Evolutionary conservation across 2,329 filamentous ascomycete species (phyloP).

Genomic region (Ophiostoma himal-ulmi): DNA sequence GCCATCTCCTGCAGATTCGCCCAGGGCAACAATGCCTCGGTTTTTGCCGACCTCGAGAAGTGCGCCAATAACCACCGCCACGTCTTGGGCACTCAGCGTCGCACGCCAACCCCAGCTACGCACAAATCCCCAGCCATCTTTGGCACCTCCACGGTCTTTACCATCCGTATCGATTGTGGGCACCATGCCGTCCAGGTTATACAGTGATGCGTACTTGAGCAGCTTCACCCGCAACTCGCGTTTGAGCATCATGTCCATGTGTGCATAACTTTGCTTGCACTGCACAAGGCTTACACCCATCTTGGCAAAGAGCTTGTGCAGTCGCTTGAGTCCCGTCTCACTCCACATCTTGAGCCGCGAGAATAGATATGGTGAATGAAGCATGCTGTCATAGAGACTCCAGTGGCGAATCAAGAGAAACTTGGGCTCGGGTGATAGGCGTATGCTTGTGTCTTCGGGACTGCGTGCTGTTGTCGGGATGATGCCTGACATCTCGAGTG

Average conservation of each 20-base stretch:
- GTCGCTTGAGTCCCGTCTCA: constrained; percentile 75
- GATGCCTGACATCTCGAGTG: constrained; percentile 66
- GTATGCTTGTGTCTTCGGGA: constrained; percentile 86
- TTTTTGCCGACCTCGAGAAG: constrained; percentile 83
- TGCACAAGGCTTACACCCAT: constrained; percentile 95
- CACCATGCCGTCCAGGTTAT: constrained; percentile 89
- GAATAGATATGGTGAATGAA: constrained; percentile 92
- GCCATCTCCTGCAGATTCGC: constrained; percentile 20
- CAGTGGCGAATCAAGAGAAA: constrained; percentile 92
- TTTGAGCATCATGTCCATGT: constrained; percentile 98
- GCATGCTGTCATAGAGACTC: constrained; percentile 97
- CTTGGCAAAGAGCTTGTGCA: constrained; percentile 92
- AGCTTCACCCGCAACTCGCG: constrained; percentile 72
- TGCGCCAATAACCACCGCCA: constrained; percentile 85
- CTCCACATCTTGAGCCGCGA: constrained; percentile 92
- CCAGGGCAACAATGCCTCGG: constrained; percentile 34
- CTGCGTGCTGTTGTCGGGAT: constrained; percentile 84
- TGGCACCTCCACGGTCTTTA: constrained; percentile 62
- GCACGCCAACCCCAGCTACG: constrained; percentile 97
- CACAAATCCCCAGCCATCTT: constrained; percentile 95
- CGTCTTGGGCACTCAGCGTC: constrained; percentile 86
- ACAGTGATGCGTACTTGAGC: constrained; percentile 84
- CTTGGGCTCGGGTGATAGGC: constrained; percentile 85
- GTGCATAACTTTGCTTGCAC: constrained; percentile 91
- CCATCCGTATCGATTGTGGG: constrained; percentile 69